Conservation (phyloP, 306 rosid genomes). For the Sophora flavescens region DNA sequence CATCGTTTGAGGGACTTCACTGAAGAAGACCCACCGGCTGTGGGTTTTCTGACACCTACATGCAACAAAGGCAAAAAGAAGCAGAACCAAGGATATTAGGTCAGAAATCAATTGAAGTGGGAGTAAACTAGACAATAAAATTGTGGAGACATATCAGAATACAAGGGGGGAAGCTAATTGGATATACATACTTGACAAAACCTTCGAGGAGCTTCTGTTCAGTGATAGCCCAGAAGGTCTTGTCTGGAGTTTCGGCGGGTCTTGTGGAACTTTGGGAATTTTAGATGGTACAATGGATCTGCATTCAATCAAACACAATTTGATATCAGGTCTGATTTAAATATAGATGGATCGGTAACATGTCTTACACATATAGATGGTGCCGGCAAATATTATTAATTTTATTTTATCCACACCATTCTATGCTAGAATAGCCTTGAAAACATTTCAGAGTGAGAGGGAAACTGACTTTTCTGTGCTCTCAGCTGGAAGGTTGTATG, state of each 20-base stretch:
- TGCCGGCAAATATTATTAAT: neutral
- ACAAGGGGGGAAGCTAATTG: conserved; percentile 16
- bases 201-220: conserved; percentile 75
- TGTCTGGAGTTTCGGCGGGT: conserved; percentile 50
- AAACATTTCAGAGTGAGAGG: neutral
- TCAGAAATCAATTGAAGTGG: conserved; percentile 14
- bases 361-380: conserved; percentile 1
- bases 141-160: conserved; percentile 17
- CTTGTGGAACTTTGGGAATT: conserved; percentile 67
- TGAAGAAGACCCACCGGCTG: conserved; percentile 65
- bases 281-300: conserved; percentile 65
- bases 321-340: conserved; percentile 12
- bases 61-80: conserved; percentile 41
- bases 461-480: conserved; percentile 62
- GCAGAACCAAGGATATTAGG: conserved; percentile 29
- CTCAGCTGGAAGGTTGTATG: conserved; percentile 45
- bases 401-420: conserved; percentile 1
- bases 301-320: conserved; percentile 48
- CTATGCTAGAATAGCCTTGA: conserved; percentile 12
- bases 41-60: conserved; percentile 67
- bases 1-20: conserved; percentile 70
- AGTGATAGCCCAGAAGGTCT: conserved; percentile 67
- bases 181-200: conserved; percentile 65
- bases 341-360: conserved; percentile 5
- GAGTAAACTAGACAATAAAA: conserved; percentile 8